Percentiles rank a stretch among this genome's conserved stretches.
phyloP scores from a whole-genome alignment of 192 early-diverging fungal species.

The Coemansia sp. region DNA sequence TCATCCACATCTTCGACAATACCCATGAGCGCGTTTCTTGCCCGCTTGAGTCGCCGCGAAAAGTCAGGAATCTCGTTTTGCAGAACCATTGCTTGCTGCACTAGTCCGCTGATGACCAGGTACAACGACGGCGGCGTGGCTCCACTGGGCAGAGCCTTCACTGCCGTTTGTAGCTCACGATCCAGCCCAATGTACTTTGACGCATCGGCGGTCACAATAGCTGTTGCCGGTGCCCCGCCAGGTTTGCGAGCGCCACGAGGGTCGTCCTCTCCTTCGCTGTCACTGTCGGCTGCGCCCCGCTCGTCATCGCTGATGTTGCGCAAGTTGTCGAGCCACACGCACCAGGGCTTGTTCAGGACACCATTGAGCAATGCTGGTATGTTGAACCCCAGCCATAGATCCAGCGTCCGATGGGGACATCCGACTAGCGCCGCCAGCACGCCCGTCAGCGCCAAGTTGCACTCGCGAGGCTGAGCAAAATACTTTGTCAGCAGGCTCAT shows the following conservation, averaged over 20 bases:
- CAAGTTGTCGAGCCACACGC: conserved; percentile 52
- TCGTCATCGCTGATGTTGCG: conserved; percentile 44
- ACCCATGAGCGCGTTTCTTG: conserved; percentile 55
- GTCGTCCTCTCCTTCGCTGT: conserved; percentile 51
- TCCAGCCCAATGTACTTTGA: conserved; percentile 43
- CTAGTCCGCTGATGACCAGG: conserved; percentile 48
- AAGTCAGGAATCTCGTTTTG: conserved; percentile 55
- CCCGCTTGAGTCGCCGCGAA: conserved; percentile 47
- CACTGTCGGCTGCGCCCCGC: conserved; percentile 18
- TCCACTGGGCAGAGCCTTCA: conserved; percentile 36
- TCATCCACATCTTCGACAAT: conserved; percentile 53
- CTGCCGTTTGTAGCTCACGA: conserved; percentile 37
- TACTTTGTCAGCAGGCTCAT: conserved; percentile 72
- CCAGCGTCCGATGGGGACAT: conserved; percentile 72
- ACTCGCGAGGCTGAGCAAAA: conserved; percentile 82
- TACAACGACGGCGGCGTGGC: conserved; percentile 52
- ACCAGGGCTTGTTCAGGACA: conserved; percentile 53
- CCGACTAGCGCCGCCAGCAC: conserved; percentile 83
- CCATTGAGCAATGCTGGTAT: conserved; percentile 39
- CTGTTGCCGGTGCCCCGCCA: conserved; percentile 49
- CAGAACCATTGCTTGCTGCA: conserved; percentile 49
- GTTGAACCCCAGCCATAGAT: conserved; percentile 69
- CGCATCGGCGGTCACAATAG: conserved; percentile 39
- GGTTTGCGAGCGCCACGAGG: conserved; percentile 20
- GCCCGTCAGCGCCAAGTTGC: conserved; percentile 91